These are phyloP conservation scores for Ceratobasidium sp. DNA, from an alignment of 1,284 basidiomycete species.

Conservation along the genomic window DNA sequence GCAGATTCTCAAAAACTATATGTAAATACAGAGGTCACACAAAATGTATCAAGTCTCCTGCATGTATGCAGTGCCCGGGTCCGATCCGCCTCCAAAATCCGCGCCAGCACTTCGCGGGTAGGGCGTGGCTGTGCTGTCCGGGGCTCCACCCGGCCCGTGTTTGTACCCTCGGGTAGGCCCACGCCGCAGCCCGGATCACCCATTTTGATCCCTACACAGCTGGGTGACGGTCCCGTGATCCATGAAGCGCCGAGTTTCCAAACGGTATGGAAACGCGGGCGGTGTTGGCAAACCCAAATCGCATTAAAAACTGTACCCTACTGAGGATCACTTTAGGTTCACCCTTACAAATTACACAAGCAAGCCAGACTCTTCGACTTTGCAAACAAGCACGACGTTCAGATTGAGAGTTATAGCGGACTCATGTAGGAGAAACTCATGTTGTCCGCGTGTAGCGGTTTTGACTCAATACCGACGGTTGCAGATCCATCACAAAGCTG, in stretches of 20 bases:
- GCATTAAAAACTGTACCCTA: no score
- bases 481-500: slow-evolving; percentile 67
- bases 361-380: slow-evolving; percentile 68
- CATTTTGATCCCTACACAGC: background rate
- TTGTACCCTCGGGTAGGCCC: background rate
- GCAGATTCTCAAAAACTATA: background rate
- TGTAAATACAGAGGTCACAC: background rate
- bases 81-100: background rate
- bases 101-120: background rate
- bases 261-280: no score
- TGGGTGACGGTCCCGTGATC: no score
- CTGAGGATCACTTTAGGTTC: no score
- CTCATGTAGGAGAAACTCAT: slow-evolving; percentile 57
- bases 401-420: slow-evolving; percentile 75
- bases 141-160: background rate
- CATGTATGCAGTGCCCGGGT: background rate
- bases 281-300: no score
- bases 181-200: background rate
- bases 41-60: background rate
- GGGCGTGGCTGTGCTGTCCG: background rate
- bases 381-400: slow-evolving; percentile 66
- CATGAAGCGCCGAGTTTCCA: no score
- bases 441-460: no score
- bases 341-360: slow-evolving; percentile 72
- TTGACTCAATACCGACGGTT: background rate